These are phyloP conservation scores for Botrytis tulipae DNA, from an alignment of 2,329 filamentous ascomycete genomes.

Conservation along the genomic window DNA sequence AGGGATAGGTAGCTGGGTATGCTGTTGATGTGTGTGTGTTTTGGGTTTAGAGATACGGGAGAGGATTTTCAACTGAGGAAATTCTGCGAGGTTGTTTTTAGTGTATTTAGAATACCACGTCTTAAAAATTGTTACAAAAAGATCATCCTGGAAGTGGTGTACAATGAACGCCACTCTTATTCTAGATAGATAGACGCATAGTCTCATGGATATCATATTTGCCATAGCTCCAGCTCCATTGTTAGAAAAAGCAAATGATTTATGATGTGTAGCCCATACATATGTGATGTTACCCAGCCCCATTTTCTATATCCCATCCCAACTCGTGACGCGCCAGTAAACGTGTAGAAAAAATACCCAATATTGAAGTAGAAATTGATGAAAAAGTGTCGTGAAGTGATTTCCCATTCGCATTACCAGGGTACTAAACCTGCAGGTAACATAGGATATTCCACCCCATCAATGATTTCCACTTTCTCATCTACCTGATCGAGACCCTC, in stretches of 20 bases:
- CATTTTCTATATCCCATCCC: background rate
- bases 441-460: slow-evolving; percentile 38
- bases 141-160: background rate
- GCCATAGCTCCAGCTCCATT: background rate
- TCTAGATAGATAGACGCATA: background rate
- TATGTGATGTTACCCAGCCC: background rate
- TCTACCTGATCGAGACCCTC: slow-evolving; percentile 23
- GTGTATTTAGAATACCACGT: background rate
- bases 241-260: background rate
- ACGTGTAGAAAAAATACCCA: background rate
- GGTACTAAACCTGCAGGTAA: slow-evolving; percentile 34
- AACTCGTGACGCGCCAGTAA: background rate
- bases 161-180: background rate
- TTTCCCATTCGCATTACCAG: slow-evolving; percentile 28
- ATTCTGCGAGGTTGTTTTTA: background rate
- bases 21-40: too few species aligned
- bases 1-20: background rate
- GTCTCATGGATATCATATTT: background rate
- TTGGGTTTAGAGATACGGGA: background rate
- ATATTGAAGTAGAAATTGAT: background rate
- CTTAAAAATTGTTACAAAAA: background rate
- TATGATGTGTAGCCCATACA: background rate
- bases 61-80: background rate
- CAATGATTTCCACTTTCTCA: slow-evolving; percentile 33
- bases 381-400: background rate